phyloP scores from a whole-genome alignment of 2,329 filamentous ascomycete species.

The Trichoderma harzianum region DNA sequence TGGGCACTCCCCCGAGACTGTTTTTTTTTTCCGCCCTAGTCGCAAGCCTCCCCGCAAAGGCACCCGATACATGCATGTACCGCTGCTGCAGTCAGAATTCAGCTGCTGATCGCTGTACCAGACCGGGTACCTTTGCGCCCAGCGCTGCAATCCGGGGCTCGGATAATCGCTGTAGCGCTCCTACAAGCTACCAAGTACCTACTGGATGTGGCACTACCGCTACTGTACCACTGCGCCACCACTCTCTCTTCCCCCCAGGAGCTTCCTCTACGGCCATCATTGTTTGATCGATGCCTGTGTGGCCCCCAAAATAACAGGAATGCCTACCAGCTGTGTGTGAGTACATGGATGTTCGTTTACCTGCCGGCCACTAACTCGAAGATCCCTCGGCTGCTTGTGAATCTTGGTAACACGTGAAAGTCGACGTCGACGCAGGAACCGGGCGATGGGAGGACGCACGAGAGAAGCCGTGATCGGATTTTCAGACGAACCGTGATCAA shows the following conservation, averaged over 20 bases:
- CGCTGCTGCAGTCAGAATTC: neutral
- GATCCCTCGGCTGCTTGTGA: conserved; percentile 23
- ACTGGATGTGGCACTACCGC: neutral
- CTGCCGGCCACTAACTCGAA: conserved; percentile 7
- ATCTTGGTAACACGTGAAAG: conserved; percentile 19
- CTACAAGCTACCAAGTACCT: neutral
- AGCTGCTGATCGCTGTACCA: neutral
- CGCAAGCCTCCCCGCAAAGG: conserved; percentile 14
- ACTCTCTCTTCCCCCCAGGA: neutral
- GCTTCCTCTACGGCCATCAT: neutral
- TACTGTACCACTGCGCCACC: neutral
- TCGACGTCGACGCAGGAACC: neutral
- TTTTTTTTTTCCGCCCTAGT: neutral
- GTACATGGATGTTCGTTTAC: conserved; percentile 10
- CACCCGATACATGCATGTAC: neutral
- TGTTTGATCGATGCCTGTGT: neutral
- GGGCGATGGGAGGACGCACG: neutral
- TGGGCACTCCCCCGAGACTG: conserved; percentile 10
- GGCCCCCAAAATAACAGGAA: conserved; percentile 6
- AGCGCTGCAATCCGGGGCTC: neutral
- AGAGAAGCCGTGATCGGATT: neutral
- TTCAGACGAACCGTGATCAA: neutral
- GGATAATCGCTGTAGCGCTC: neutral
- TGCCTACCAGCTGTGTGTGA: neutral
- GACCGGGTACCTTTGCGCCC: neutral